Percentiles rank a stretch among this genome's conserved stretches.
Evolutionary conservation across 345 rosid species (phyloP).

Genomic region (Populus ilicifolia): DNA sequence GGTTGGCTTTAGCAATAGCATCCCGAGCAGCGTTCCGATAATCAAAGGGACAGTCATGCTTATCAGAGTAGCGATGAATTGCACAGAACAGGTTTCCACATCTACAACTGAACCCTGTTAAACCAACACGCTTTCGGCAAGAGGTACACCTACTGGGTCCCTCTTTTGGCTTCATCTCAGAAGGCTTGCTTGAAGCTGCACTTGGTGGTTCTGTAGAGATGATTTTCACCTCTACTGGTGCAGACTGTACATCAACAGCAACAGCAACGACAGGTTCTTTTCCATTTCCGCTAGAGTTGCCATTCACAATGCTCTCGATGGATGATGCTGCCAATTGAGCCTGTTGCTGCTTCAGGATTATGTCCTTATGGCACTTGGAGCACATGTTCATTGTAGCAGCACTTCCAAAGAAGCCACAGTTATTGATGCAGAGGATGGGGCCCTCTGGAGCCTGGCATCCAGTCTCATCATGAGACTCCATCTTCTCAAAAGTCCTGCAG

Average conservation of each 20-base stretch:
- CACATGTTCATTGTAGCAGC: constrained; percentile 29
- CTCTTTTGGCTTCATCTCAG: neutral
- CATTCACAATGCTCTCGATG: constrained; percentile 4
- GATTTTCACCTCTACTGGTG: neutral
- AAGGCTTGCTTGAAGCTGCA: neutral
- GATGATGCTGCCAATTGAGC: constrained; percentile 15
- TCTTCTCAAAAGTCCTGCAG: neutral
- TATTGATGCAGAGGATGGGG: constrained; percentile 23
- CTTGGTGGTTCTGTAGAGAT: constrained; percentile 1
- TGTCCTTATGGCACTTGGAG: constrained; percentile 26
- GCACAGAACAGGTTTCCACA: constrained; percentile 31
- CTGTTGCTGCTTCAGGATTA: constrained; percentile 18
- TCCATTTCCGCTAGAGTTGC: neutral
- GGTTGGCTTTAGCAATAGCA: constrained; percentile 29
- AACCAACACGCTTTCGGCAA: constrained; percentile 34
- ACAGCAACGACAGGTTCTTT: neutral
- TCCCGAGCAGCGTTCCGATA: constrained; percentile 23
- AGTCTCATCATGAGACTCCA: constrained; percentile 7
- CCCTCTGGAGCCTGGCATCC: constrained; percentile 24
- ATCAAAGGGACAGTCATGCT: constrained; percentile 31
- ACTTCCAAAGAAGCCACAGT: constrained; percentile 29
- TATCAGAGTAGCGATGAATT: constrained; percentile 31
- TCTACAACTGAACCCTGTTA: constrained; percentile 36
- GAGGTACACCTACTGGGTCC: constrained; percentile 22
- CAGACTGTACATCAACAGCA: neutral